Percentiles rank a stretch among this genome's conserved stretches.
phyloP scores from a whole-genome alignment of 345 rosid genomes.

The Cardamine chenopodiifolia region DNA sequence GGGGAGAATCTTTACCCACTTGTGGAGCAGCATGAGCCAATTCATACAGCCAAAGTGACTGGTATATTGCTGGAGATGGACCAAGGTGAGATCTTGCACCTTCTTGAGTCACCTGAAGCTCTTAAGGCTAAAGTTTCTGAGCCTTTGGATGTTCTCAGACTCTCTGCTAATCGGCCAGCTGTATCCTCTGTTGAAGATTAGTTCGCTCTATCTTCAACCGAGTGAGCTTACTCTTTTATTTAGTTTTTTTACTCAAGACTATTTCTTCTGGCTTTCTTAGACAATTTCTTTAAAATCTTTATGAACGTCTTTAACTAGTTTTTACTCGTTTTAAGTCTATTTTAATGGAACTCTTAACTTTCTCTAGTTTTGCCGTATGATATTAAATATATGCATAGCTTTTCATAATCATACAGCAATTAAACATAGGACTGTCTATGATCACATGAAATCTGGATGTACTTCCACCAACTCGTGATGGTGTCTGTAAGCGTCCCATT shows the following conservation, averaged over 20 bases:
- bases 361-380: too few species aligned
- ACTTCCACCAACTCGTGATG: not conserved
- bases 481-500: constrained; percentile 47
- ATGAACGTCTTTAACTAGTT: constrained; percentile 25
- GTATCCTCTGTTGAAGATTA: constrained; percentile 45
- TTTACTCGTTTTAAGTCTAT: not conserved
- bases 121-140: constrained; percentile 68
- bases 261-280: constrained; percentile 21
- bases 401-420: too few species aligned
- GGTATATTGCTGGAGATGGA: constrained; percentile 88
- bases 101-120: constrained; percentile 72
- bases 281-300: not conserved
- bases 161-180: constrained; percentile 35
- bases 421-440: not conserved
- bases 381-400: too few species aligned
- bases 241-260: constrained; percentile 11
- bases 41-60: constrained; percentile 61
- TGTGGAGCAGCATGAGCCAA: constrained; percentile 60
- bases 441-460: constrained; percentile 67
- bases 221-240: constrained; percentile 21
- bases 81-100: constrained; percentile 67
- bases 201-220: constrained; percentile 36
- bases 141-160: constrained; percentile 64
- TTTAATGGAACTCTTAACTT: not conserved
- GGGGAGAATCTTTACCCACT: constrained; percentile 75